These are phyloP conservation scores for Aspergillus sp. DNA, from an alignment of 2,329 filamentous ascomycete species.

Conservation along the genomic window DNA sequence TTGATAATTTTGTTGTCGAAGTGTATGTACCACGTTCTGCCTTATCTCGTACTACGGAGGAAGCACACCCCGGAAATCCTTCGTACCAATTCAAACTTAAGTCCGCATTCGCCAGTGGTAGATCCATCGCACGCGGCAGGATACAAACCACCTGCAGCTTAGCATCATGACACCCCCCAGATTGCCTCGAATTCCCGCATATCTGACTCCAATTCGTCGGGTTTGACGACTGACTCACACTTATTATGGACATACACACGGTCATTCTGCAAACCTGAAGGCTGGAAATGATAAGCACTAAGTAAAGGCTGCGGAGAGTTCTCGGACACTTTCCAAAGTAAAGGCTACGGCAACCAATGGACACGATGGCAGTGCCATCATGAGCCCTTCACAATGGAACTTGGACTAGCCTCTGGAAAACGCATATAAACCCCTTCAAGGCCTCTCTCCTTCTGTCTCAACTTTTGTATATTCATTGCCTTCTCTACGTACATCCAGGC, in stretches of 20 bases:
- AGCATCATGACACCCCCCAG: too few relatives aligned
- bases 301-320: slow-evolving; percentile 9
- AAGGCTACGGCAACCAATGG: not conserved
- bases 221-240: not conserved
- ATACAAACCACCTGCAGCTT: not conserved
- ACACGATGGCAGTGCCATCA: not conserved
- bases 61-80: too few relatives aligned
- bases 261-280: not conserved
- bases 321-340: slow-evolving; percentile 13
- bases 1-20: too few relatives aligned
- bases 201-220: not conserved
- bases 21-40: too few relatives aligned
- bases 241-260: not conserved
- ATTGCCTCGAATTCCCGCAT: not conserved
- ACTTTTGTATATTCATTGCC: not conserved
- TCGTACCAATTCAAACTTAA: not conserved
- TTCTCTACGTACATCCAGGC: not conserved
- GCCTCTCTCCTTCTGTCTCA: not conserved
- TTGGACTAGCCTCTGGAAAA: not conserved
- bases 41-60: too few relatives aligned
- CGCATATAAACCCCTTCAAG: not conserved
- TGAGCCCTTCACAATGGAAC: not conserved
- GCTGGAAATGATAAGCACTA: not conserved
- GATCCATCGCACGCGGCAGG: not conserved
- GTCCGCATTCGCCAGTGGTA: not conserved